These are phyloP conservation scores for Tinospora cordifolia DNA, from an alignment of 164 flowering plant genomes.

Conservation along the genomic window DNA sequence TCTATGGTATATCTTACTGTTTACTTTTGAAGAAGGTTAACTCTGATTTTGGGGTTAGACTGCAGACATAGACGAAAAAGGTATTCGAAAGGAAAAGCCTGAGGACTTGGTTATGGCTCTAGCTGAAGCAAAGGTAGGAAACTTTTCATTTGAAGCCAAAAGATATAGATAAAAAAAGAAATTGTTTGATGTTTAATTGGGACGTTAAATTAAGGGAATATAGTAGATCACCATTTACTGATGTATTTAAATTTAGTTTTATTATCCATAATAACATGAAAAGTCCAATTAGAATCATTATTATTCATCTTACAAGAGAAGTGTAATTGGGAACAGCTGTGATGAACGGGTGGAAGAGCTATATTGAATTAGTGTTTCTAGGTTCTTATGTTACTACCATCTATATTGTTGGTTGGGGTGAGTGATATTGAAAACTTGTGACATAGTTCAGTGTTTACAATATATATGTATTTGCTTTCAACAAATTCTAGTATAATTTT, in stretches of 20 bases:
- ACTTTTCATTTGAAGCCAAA: background rate
- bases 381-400: background rate
- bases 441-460: too few relatives aligned
- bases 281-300: too few relatives aligned
- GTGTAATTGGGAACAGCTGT: background rate
- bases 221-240: too few relatives aligned
- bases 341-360: background rate
- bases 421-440: too few relatives aligned
- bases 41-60: conserved; percentile 32
- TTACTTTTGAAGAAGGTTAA: conserved; percentile 7
- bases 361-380: background rate
- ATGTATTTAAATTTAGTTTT: too few relatives aligned
- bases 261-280: too few relatives aligned
- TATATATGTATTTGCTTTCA: too few relatives aligned
- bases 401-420: too few relatives aligned
- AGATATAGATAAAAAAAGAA: background rate
- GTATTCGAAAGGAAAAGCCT: conserved; percentile 65
- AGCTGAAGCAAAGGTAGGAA: conserved; percentile 79
- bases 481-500: too few relatives aligned
- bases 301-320: background rate
- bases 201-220: background rate
- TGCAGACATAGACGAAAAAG: conserved; percentile 92
- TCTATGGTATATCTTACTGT: background rate
- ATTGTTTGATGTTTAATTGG: background rate
- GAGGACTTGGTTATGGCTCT: conserved; percentile 90